Evolutionary conservation across 1,284 basidiomycete genomes (phyloP), one percentile per base, ranked within the genome.

Genomic region (Pseudozyma sp.): DNA sequence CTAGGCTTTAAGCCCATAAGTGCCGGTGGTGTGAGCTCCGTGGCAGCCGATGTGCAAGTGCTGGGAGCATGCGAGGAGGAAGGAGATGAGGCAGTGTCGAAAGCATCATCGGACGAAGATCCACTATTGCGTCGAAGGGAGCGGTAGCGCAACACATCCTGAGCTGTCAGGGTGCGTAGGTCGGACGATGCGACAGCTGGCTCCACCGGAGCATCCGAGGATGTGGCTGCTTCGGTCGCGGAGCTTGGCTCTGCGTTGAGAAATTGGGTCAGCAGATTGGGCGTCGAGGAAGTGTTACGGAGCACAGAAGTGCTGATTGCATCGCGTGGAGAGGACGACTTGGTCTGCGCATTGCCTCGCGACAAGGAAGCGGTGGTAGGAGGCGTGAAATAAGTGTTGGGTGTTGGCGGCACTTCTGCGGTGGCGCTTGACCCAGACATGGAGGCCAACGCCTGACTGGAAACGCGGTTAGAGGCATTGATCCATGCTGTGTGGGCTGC

Each of bases 261-360:
- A 43, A 75, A 75, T 2, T 70, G 72, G 5, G 64, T 61, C 21
- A 79, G 67, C 21, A 82, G 51, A 39, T 82, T 82, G 35, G 80
- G 80, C 19, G 80, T 82, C 16, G 80, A 82, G 5, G 73, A 61
- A 2, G 80, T 79, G 48, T 78, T 79, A 56, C 78, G 76, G 45
- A 81, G 52, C 16, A 70, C 61, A 3, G 58, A 63, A 6, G 56
- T 50, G 65, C 67, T 70, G 65, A 70, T 59, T 1, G 60, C 68
- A 25, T 55, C 51, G 36, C 59, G 62, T 10, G 62, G 62, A 21
- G 72, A 75, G 4, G 59, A 56, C 1, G 60, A 47, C 9, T 70
- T 48, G 14, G 42, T 47, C 3, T 61, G 43, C 4, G 35, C 45
- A 19, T 48, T 39, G 12, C 53, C 50, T 1, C 18, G 40, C 1